Base-by-base conservation (phyloP, 2,329 filamentous ascomycete species). In the Curvularia verruculosa region DNA sequence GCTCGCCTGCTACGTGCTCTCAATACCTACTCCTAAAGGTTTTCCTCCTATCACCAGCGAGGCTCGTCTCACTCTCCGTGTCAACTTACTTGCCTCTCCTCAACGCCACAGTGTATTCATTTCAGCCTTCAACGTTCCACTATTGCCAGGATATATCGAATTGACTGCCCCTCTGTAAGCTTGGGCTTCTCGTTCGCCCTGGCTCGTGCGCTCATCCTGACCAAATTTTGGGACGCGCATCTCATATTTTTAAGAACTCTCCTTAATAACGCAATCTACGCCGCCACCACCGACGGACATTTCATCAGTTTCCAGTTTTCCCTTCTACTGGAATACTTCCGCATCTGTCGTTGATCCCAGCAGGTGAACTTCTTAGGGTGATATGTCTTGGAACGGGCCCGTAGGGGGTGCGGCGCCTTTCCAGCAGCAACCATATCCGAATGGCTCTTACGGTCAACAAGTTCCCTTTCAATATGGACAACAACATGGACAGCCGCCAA, bases 331-430 rank as follows among this genome's bases (percentile, higher is more conserved):
- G 40, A 19, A 26, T 28, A 15, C 18, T 46, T 37, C 49, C 10
- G 26, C 44, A 19, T 44, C 43, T 31, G 29, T 26, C 39, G 44
- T 59, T 50, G 47, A 60, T 47, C 47, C 39, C 39, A 24, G 23
- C 49, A 41, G 36, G 40, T 43, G 41, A 34, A 45, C 31, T 28
- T 37, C 44, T 41, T 56, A 53, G 55, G 49, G 40, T 61, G 60
- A 54, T 43, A 77, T 77, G 75, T 72, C 74, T 60, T 77, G 75
- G 75, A 73, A 63, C 58, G 72, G 70, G 21, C 70, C 73, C 34
- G 66, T 71, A 45, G 64, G 71, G 23, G 68, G 70, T 62, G 59
- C 69, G 61, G 60, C 70, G 61, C 65, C 70, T 49, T 77, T 75
- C 48, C 73, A 73, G 60, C 65, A 66, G 52, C 69, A 71, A 43